phyloP scores from a whole-genome alignment of 1,284 basidiomycete genomes.

The Apiotrichum siamense region DNA sequence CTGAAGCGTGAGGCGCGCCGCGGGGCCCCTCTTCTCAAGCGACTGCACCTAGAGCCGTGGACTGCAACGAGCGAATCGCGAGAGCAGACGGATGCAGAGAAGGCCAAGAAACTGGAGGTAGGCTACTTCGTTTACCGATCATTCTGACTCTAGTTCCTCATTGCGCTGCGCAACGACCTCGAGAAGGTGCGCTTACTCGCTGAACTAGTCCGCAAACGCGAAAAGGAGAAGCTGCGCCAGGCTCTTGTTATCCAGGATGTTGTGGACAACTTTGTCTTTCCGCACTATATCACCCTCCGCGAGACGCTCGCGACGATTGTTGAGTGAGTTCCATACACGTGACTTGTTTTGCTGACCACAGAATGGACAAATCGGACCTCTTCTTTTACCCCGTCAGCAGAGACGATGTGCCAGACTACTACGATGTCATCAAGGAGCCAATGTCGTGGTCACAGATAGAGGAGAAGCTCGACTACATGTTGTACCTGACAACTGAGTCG shows the following conservation, averaged over 20 bases:
- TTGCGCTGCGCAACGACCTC: constrained; percentile 69
- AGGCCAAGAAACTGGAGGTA: constrained; percentile 64
- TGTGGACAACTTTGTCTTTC: constrained; percentile 61
- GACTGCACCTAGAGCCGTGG: constrained; percentile 96
- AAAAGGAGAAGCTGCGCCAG: constrained; percentile 73
- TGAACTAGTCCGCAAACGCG: constrained; percentile 70
- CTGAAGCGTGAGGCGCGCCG: constrained; percentile 86
- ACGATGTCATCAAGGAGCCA: constrained; percentile 74
- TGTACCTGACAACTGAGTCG: constrained; percentile 66
- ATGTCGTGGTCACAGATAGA: constrained; percentile 87
- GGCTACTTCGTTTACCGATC: constrained; percentile 50
- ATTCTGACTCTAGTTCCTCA: constrained; percentile 55
- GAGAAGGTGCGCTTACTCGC: constrained; percentile 66
- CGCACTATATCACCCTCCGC: constrained; percentile 60
- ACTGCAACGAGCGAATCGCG: constrained; percentile 67
- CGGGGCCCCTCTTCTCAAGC: constrained; percentile 87
- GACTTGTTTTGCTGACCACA: constrained; percentile 39
- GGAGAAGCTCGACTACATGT: constrained; percentile 65
- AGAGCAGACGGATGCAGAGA: constrained; percentile 74
- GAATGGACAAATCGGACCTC: constrained; percentile 65
- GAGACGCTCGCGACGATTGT: constrained; percentile 64
- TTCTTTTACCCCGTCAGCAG: constrained; percentile 78
- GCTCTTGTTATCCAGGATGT: constrained; percentile 64
- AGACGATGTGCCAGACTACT: constrained; percentile 83
- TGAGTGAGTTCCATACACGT: constrained; percentile 52